These are phyloP conservation scores for Cladosporium colombiae DNA, from an alignment of 2,329 filamentous ascomycete genomes.

Conservation along the genomic window DNA sequence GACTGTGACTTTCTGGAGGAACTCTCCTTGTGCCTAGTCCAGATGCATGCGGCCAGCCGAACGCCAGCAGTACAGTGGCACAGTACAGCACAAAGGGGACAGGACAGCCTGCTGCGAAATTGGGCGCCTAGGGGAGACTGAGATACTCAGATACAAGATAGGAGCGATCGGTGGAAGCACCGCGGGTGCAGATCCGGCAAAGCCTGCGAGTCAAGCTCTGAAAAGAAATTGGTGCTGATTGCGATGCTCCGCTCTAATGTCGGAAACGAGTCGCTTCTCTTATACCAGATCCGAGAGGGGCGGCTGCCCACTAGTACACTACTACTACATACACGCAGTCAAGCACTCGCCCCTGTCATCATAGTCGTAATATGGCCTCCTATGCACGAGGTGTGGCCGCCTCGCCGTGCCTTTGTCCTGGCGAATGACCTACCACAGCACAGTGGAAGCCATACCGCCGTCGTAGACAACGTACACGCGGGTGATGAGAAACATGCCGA, in stretches of 20 bases:
- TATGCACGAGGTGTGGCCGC: neutral
- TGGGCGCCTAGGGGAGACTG: neutral
- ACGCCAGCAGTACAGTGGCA: neutral
- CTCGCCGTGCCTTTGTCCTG: neutral
- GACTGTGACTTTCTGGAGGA: slow-evolving; percentile 2
- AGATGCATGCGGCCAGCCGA: neutral
- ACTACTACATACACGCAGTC: neutral
- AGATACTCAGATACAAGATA: neutral
- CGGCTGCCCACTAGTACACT: neutral
- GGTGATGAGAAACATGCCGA: slow-evolving; percentile 17
- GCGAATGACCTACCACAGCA: slow-evolving; percentile 9
- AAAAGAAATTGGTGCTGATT: slow-evolving; percentile 18
- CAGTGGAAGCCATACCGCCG: neutral
- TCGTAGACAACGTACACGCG: neutral
- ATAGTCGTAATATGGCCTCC: slow-evolving; percentile 13
- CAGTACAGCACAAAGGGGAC: neutral
- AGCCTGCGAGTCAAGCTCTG: slow-evolving; percentile 19
- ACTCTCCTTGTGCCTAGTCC: neutral
- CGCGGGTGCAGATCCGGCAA: slow-evolving; percentile 14
- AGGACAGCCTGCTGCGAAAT: neutral
- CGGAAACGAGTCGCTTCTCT: slow-evolving; percentile 16
- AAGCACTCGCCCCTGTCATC: slow-evolving; percentile 1
- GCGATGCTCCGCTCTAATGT: slow-evolving; percentile 1
- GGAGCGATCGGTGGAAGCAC: slow-evolving; percentile 2
- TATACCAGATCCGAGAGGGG: neutral